Evolutionary conservation across 2,329 filamentous ascomycete species (phyloP).

Genomic region (Sclerotiophoma versabilis): DNA sequence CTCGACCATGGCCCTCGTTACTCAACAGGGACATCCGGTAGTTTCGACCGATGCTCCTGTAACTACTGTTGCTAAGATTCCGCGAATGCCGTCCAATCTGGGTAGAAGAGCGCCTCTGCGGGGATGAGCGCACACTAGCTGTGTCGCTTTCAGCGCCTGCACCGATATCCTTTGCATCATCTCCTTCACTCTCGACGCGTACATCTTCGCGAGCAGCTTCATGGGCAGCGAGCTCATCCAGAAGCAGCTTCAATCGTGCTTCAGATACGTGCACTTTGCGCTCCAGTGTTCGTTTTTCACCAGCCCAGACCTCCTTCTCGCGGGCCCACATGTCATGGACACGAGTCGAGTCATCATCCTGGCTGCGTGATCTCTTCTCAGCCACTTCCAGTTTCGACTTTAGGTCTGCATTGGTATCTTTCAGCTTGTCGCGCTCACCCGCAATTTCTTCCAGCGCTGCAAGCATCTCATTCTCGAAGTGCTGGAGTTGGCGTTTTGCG

Average conservation of each 20-base stretch:
- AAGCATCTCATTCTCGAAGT: conserved; percentile 86
- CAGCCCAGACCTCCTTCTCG: conserved; percentile 85
- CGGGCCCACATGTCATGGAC: conserved; percentile 81
- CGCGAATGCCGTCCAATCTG: conserved; percentile 63
- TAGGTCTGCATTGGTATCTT: conserved; percentile 74
- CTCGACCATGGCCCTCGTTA: conserved; percentile 61
- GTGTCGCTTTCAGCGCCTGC: conserved; percentile 68
- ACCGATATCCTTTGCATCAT: conserved; percentile 67
- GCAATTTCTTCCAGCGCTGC: conserved; percentile 84
- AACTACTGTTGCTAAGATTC: conserved; percentile 61
- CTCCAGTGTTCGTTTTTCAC: conserved; percentile 81
- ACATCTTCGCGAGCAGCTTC: conserved; percentile 57
- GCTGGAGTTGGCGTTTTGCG: conserved; percentile 82
- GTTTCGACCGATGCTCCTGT: conserved; percentile 59
- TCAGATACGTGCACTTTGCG: conserved; percentile 90
- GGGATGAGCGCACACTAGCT: conserved; percentile 72
- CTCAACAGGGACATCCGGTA: conserved; percentile 75
- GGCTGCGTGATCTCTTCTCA: conserved; percentile 77
- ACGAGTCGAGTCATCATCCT: conserved; percentile 83
- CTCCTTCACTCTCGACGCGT: conserved; percentile 63
- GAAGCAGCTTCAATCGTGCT: conserved; percentile 78
- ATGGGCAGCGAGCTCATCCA: conserved; percentile 83
- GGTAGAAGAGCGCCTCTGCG: conserved; percentile 56
- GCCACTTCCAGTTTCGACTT: conserved; percentile 77
- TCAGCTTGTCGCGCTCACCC: conserved; percentile 83